Conservation (phyloP, 2,329 filamentous ascomycete genomes). For the Periconia digitata region DNA sequence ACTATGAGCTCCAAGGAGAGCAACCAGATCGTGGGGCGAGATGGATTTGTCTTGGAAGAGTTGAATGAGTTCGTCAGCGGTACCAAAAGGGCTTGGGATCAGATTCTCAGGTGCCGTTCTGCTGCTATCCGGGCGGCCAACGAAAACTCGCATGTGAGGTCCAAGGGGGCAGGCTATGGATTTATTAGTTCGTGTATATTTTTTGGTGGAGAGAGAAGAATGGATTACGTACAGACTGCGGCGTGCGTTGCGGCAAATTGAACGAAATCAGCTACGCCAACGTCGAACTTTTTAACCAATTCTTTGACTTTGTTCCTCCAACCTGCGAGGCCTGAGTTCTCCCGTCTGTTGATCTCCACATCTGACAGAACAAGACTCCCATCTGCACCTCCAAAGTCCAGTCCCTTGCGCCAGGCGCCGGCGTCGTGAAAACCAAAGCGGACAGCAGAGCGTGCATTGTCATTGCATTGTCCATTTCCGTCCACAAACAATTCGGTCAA, state of each 20-base stretch:
- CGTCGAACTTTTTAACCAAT: conserved; percentile 18
- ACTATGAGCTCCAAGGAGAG: conserved; percentile 35
- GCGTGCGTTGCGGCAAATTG: conserved; percentile 36
- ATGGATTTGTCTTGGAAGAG: conserved; percentile 41
- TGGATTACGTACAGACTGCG: conserved; percentile 20
- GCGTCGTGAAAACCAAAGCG: conserved; percentile 33
- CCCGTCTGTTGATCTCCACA: conserved; percentile 17
- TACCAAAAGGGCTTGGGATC: conserved; percentile 26
- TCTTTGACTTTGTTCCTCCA: conserved; percentile 11
- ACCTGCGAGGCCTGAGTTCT: conserved; percentile 25
- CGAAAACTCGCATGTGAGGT: conserved; percentile 31
- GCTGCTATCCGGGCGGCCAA: conserved; percentile 32
- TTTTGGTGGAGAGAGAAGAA: not conserved
- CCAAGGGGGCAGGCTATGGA: conserved; percentile 31
- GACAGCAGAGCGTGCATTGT: conserved; percentile 23
- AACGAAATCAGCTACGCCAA: conserved; percentile 38
- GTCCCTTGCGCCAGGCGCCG: conserved; percentile 23
- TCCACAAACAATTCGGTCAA: conserved; percentile 20
- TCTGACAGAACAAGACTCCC: conserved; percentile 25
- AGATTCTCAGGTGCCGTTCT: conserved; percentile 23
- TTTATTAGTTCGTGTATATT: not conserved
- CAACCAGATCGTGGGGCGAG: conserved; percentile 30
- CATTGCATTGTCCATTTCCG: conserved; percentile 23
- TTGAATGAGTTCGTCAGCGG: conserved; percentile 28
- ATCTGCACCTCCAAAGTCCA: conserved; percentile 28